Base-by-base conservation (phyloP, 352 stramenopile species). In the Pythium vanterpoolii region DNA sequence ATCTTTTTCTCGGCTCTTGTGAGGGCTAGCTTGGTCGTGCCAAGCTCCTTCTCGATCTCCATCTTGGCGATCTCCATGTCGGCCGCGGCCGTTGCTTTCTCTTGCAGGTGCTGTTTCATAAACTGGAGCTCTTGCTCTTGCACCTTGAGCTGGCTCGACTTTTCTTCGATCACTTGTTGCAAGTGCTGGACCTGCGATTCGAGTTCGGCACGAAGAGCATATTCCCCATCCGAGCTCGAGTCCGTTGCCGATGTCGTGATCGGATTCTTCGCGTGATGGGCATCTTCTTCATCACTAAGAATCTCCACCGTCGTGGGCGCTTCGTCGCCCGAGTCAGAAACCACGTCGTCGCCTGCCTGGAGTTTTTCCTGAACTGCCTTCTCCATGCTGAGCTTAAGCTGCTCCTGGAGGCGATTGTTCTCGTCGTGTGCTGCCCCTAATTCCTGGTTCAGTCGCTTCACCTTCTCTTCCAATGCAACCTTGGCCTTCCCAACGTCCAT, bases 401-500 rank as follows among this genome's bases (percentile, higher is more conserved):
- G 55, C 31, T 50, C 60, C 10, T 71, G 67, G 3, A 92, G 63
- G 23, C 64, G 64, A 31, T 64, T 26, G 38, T 90, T 92, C 31
- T 89, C 79, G 18, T 77, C 71, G 0, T 77, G 78, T 0, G 74
- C 73, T 23, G 66, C 66, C 2, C 60, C 54, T 43, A 90, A 56
- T 60, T 79, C 65, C 16, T 68, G 62, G 11, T 79, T 78, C 1
- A 90, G 62, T 34, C 85, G 72, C 42, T 78, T 77, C 1, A 92
- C 79, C 44, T 87, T 84, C 21, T 89, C 82, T 19, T 92, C 82
- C 10, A 92, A 60, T 21, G 73, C 69, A 44, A 81, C 55, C 56
- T 92, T 92, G n/a, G 82, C 79, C 56, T 92, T 92, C 16, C 82
- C 82, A 0, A 92, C 77, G 39, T 92, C 79, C 55, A 78, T 68